A percentile compares a stretch with the other conserved stretches of the same genome.
phyloP scores from a whole-genome alignment of 2,329 filamentous ascomycete genomes.

The Nothophaeocryptopus gaeumannii region DNA sequence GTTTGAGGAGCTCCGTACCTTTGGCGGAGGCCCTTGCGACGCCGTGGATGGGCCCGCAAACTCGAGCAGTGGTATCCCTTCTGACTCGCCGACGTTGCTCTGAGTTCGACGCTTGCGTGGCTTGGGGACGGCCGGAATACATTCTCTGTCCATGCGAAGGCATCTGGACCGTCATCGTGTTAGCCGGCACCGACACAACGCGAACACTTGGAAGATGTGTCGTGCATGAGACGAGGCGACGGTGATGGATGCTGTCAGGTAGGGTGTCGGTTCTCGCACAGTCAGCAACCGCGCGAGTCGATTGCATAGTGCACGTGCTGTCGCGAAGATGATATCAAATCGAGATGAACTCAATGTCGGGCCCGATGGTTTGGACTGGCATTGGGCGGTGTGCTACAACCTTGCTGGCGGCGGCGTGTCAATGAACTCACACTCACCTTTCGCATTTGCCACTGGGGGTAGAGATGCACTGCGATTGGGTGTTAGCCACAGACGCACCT shows the following conservation, averaged over 20 bases:
- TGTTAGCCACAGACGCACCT: slow-evolving; percentile 6
- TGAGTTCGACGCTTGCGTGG: slow-evolving; percentile 27
- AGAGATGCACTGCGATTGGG: slow-evolving; percentile 14
- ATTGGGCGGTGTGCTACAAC: background rate
- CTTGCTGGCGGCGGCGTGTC: background rate
- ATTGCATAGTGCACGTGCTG: background rate
- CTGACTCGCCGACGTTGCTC: slow-evolving; percentile 20
- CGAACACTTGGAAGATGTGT: background rate
- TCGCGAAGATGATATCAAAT: background rate
- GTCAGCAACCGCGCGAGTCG: too few species aligned
- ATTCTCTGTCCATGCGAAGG: slow-evolving; percentile 28
- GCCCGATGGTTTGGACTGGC: background rate
- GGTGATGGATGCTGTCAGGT: background rate
- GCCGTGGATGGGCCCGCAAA: slow-evolving; percentile 17
- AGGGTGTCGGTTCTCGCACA: background rate
- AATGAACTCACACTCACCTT: slow-evolving; percentile 22
- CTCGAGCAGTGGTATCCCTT: slow-evolving; percentile 22
- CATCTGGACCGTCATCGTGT: slow-evolving; percentile 21
- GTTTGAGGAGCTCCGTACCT: background rate
- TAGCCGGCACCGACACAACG: slow-evolving; percentile 9
- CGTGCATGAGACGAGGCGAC: background rate
- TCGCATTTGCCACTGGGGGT: slow-evolving; percentile 23
- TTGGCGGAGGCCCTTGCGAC: slow-evolving; percentile 10
- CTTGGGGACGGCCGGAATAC: slow-evolving; percentile 27
- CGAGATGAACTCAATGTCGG: background rate